Conservation (phyloP, 2,329 filamentous ascomycete genomes). For the Fusarium incarnatum region DNA sequence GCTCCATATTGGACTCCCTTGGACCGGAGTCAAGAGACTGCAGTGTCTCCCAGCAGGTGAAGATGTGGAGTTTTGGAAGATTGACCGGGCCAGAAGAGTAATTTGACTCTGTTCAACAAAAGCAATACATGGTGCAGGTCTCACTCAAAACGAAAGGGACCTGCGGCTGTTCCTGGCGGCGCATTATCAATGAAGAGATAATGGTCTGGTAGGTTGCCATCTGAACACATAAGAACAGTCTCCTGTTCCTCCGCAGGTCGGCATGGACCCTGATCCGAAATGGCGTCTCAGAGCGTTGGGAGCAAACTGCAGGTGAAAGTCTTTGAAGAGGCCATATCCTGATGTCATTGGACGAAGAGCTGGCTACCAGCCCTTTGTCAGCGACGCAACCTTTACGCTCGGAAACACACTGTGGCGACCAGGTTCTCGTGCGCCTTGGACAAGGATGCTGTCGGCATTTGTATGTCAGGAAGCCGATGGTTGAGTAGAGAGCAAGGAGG, state of each 20-base stretch:
- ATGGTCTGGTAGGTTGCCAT: neutral
- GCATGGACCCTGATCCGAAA: slow-evolving; percentile 26
- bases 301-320: slow-evolving; percentile 6
- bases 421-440: slow-evolving; percentile 1
- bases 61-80: slow-evolving; percentile 35
- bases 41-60: slow-evolving; percentile 27
- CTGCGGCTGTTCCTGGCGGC: slow-evolving; percentile 36
- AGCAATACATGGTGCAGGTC: slow-evolving; percentile 40
- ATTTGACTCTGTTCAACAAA: slow-evolving; percentile 31
- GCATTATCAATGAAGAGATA: slow-evolving; percentile 8
- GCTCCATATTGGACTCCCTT: slow-evolving; percentile 35
- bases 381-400: neutral
- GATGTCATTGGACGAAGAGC: slow-evolving; percentile 30
- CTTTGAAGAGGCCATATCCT: slow-evolving; percentile 1
- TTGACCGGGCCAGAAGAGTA: slow-evolving; percentile 14
- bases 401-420: neutral
- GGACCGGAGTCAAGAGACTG: slow-evolving; percentile 9
- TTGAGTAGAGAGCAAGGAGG: neutral
- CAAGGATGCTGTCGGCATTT: slow-evolving; percentile 16
- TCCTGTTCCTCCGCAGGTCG: neutral
- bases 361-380: neutral
- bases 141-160: slow-evolving; percentile 34
- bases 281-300: slow-evolving; percentile 19
- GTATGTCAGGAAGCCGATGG: neutral
- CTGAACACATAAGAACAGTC: neutral